Evolutionary conservation across 169 alveolate species (phyloP), one percentile per base, ranked within the genome.

Genomic region (Condylostoma magnum): DNA sequence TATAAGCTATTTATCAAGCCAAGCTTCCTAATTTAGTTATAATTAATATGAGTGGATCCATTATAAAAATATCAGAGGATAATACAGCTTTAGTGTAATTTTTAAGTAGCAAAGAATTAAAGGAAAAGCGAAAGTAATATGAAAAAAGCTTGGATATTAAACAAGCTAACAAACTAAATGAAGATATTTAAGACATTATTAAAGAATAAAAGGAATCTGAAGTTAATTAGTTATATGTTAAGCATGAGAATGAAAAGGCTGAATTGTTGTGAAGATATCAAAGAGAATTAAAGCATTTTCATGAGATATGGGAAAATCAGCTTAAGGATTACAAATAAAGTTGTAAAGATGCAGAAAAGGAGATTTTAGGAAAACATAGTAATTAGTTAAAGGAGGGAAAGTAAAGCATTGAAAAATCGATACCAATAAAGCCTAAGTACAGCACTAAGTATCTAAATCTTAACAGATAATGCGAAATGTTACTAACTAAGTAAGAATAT

Each of bases 401-500:
- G 20, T 43, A 41, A 6, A 4, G 6, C 22, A 36, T 41, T 4
- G 73, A 63, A 63, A 57, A 63, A 2, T 43, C 73, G 4, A 63
- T 43, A 22, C 73, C 73, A 41, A 28, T 63, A 8, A 63, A 43
- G 18, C 73, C 73, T 2, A 63, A 63, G 20, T 57, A 63, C 22
- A 43, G 58, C 6, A 15, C 73, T 4, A 46, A 63, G 33, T 44
- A 6, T 6, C 31, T 63, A n/a, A 63, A 63, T 22, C 20, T 63
- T 3, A 63, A 28, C 38, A 22, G 73, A 18, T 43, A 43, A 18
- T 57, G 46, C 38, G 73, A 37, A 10, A 63, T 57, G 8, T 22
- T 63, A 4, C 58, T 63, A 3, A 41, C 15, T 4, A 63, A 63
- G 27, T n/a, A 63, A 41, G 73, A 63, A 28, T 63, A 63, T 22